phyloP scores from a whole-genome alignment of 2,329 filamentous ascomycete species.

The Huntiella decipiens region DNA sequence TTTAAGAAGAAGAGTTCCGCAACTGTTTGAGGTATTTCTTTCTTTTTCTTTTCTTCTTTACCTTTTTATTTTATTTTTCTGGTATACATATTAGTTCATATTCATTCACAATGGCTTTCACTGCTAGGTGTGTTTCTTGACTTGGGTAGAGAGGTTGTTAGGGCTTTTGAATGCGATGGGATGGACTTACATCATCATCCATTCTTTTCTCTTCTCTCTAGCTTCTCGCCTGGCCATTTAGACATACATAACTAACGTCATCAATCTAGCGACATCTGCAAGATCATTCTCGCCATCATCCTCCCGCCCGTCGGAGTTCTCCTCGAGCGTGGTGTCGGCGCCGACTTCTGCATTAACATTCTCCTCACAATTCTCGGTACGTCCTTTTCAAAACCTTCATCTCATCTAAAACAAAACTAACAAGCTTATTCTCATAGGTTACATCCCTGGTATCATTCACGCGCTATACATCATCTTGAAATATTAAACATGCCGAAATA shows the following conservation, averaged over 20 bases:
- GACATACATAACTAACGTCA: not conserved
- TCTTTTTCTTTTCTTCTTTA: not conserved
- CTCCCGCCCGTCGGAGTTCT: slow-evolving; percentile 83
- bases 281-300: slow-evolving; percentile 70
- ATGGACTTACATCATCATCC: not conserved
- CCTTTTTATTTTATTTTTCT: not conserved
- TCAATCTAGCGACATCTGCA: slow-evolving; percentile 33
- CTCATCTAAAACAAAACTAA: not conserved
- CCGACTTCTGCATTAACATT: slow-evolving; percentile 84
- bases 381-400: slow-evolving; percentile 4
- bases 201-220: not conserved
- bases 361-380: slow-evolving; percentile 56
- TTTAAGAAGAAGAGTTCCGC: not conserved
- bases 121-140: slow-evolving; percentile 28
- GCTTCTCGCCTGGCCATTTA: not conserved
- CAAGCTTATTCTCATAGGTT: slow-evolving; percentile 19
- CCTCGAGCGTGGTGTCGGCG: slow-evolving; percentile 78
- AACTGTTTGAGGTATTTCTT: not conserved
- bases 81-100: not conserved
- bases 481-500: slow-evolving; percentile 35
- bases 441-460: slow-evolving; percentile 74
- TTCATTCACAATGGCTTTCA: slow-evolving; percentile 36
- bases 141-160: not conserved
- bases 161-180: not conserved
- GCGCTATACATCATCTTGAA: slow-evolving; percentile 87